A percentile compares a stretch with the other conserved stretches of the same genome.
Conservation (phyloP, 2,329 filamentous ascomycete genomes). For the Venturia carpophila region DNA sequence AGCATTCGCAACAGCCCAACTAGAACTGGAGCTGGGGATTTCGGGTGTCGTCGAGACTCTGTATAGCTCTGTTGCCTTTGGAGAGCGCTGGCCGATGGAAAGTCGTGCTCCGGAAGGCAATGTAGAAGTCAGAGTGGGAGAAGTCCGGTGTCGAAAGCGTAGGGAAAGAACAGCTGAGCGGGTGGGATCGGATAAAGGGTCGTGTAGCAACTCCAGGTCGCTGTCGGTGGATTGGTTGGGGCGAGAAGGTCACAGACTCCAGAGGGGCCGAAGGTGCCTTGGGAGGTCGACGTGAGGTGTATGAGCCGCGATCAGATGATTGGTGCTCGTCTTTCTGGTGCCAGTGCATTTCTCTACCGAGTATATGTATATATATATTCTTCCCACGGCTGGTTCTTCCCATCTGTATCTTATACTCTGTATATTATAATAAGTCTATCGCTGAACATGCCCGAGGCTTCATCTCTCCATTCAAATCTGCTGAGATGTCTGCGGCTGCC, state of each 20-base stretch:
- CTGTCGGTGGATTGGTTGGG: background rate
- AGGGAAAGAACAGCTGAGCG: background rate
- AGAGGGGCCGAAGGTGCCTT: conserved; percentile 1
- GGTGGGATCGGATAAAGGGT: background rate
- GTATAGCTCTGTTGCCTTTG: background rate
- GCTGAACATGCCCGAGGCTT: too few relatives aligned
- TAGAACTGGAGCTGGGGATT: background rate
- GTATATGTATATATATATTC: background rate
- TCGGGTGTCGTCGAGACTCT: background rate
- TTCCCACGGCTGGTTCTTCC: too few relatives aligned
- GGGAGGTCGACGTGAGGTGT: background rate
- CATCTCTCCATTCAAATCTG: background rate
- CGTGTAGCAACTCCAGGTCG: background rate
- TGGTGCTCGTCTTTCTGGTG: background rate
- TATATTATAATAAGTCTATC: too few relatives aligned
- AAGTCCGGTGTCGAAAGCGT: background rate
- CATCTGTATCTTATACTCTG: too few relatives aligned
- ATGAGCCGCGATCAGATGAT: background rate
- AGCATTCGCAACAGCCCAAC: conserved; percentile 14
- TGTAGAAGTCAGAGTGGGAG: background rate
- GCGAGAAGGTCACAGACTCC: background rate
- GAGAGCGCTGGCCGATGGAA: background rate
- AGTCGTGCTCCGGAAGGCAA: background rate
- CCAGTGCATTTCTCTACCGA: background rate
- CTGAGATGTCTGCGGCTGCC: background rate